These are phyloP conservation scores for Andrographis paniculata DNA, from an alignment of 305 asterid species.

Conservation along the genomic window DNA sequence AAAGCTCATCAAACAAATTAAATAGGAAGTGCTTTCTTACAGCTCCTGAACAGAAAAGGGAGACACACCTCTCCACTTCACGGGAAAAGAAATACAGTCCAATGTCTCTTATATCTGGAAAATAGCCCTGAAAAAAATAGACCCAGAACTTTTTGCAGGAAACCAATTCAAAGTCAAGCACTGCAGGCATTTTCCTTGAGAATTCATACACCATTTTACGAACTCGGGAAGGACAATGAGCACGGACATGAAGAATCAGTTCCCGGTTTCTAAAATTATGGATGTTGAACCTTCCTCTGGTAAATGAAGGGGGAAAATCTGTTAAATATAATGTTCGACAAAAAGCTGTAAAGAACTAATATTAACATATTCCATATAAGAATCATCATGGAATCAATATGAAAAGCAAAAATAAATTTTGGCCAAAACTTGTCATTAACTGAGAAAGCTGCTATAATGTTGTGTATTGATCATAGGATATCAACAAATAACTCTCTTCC, in stretches of 20 bases:
- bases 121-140: conserved; percentile 24
- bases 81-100: conserved; percentile 55
- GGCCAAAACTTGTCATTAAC: not conserved
- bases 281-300: conserved; percentile 37
- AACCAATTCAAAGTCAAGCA: conserved; percentile 36
- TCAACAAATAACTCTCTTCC: not conserved
- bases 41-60: conserved; percentile 6
- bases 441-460: not conserved
- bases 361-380: not conserved
- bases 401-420: not conserved
- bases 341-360: no score
- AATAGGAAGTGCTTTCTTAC: not conserved
- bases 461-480: not conserved
- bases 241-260: conserved; percentile 28
- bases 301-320: conserved; percentile 1
- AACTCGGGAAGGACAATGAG: conserved; percentile 42
- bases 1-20: not conserved
- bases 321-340: not conserved
- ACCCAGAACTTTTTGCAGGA: conserved; percentile 27
- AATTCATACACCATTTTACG: conserved; percentile 32
- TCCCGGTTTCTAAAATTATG: conserved; percentile 16
- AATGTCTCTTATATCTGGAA: conserved; percentile 35
- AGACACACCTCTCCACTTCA: conserved; percentile 32
- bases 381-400: not conserved
- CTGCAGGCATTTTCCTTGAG: conserved; percentile 39